Base-by-base conservation (phyloP, 129 eudicot species). In the Tanacetum coccineum region DNA sequence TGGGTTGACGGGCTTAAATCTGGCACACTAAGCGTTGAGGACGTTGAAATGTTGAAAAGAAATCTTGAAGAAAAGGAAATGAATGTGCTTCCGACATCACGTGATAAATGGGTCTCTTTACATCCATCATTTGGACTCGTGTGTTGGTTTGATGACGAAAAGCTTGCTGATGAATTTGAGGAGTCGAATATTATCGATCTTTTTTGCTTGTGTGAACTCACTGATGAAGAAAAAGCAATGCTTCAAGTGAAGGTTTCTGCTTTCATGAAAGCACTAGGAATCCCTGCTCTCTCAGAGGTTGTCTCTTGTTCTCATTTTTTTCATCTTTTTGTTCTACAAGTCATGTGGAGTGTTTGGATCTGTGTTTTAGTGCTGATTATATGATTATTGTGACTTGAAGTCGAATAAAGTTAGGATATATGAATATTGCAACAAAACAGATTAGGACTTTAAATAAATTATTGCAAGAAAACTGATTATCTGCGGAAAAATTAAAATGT, bases 91-190 rank as follows among this genome's bases (percentile, higher is more conserved):
- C 97, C 97, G 13, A 82, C 97, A 9, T 61, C 70, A 40, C 81
- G 78, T 44, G 88, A 91, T 76, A 87, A 78, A 77, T 91, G 97
- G 97, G 90, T 91, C 54, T 91, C 97, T 2, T 78, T 91, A 61
- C 86, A 87, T 75, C 61, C 87, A 26, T 87, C 88, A 9, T 85
- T 72, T 81, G 94, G 96, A 40, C 81, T 83, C 5, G 72, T 86
- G 13, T 91, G 95, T 72, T 91, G 96, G 96, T 81, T 79, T 22
- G 25, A 22, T 22, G 25, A 22, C 25, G n/a, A 22, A 22, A 22
- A 22, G 25, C 25, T 22, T 22, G 25, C 72, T 77, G 79, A 77
- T 64, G 96, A 91, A 68, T 91, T 91, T 30, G 70, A 74, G 80
- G 66, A 76, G 66, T 52, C 57, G 7, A 78, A 83, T 25, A 78